These are phyloP conservation scores for Passiflora organensis DNA, from an alignment of 345 rosid genomes.

Conservation along the genomic window DNA sequence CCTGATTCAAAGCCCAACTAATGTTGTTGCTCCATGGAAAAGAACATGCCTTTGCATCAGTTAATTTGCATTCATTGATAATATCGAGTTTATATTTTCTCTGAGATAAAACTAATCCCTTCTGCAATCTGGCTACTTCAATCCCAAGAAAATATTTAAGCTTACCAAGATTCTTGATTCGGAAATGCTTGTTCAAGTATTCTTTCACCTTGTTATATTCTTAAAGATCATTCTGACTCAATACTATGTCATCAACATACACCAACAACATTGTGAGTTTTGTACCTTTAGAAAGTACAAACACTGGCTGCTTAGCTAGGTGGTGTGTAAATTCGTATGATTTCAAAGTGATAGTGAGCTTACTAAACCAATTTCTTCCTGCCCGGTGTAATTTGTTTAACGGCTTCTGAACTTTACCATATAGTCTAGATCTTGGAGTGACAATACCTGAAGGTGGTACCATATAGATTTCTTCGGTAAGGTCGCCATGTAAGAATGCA, in stretches of 20 bases:
- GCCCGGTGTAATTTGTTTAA: not conserved
- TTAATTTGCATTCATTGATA: not conserved
- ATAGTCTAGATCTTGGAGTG: not conserved
- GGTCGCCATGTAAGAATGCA: too few species aligned
- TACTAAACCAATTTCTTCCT: not conserved
- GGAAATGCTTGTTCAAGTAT: not conserved
- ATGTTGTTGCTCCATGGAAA: not conserved
- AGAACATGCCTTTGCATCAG: not conserved
- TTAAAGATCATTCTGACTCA: too few species aligned
- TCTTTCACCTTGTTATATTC: too few species aligned
- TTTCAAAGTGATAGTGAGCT: not conserved
- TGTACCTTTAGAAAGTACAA: too few species aligned
- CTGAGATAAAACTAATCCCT: too few species aligned
- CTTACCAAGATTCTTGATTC: not conserved
- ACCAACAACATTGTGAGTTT: too few species aligned
- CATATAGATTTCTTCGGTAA: too few species aligned
- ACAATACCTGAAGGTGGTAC: rapidly evolving
- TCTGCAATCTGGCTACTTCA: too few species aligned
- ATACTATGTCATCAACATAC: too few species aligned
- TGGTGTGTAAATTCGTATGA: not conserved
- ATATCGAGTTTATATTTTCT: not conserved
- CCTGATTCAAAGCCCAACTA: not conserved
- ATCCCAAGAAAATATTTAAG: not conserved
- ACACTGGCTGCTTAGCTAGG: not conserved
- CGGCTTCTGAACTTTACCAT: not conserved